A percentile compares a stretch with the other conserved stretches of the same genome.
Conservation (phyloP, 2,329 filamentous ascomycete genomes). For the Fragosphaeria purpurea region DNA sequence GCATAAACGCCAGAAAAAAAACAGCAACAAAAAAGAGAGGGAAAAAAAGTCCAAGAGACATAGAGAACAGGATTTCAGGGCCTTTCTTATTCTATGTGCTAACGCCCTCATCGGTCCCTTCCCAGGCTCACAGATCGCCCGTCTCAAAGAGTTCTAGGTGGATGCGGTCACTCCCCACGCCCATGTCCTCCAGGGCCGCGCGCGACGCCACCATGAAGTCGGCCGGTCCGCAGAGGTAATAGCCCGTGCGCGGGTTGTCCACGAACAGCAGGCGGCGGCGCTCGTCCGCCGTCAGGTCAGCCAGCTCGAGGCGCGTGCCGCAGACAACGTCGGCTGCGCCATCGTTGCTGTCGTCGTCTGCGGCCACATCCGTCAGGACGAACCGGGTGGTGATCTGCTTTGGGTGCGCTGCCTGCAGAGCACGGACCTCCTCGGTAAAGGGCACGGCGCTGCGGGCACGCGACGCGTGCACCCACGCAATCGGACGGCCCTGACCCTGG, state of each 20-base stretch:
- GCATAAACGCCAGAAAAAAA: no score
- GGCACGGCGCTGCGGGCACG: constrained; percentile 40
- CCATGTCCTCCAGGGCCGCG: constrained; percentile 39
- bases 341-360: constrained; percentile 25
- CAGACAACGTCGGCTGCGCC: neutral
- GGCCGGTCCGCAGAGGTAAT: constrained; percentile 63
- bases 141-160: constrained; percentile 61
- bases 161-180: constrained; percentile 49
- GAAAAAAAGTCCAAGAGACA: no score
- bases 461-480: constrained; percentile 56
- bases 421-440: constrained; percentile 41
- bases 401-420: constrained; percentile 28
- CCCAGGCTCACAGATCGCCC: constrained; percentile 27
- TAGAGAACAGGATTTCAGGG: no score
- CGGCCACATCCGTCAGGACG: constrained; percentile 38
- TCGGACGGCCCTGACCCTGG: constrained; percentile 28
- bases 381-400: constrained; percentile 41
- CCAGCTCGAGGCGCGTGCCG: constrained; percentile 49
- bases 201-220: constrained; percentile 57
- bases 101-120: no score
- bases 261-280: constrained; percentile 44
- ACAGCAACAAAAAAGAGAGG: no score
- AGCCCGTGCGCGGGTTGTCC: constrained; percentile 44
- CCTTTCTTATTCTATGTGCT: no score
- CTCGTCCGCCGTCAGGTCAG: constrained; percentile 45